phyloP scores from a whole-genome alignment of 129 eudicot species.

The Flaveria brownii region DNA sequence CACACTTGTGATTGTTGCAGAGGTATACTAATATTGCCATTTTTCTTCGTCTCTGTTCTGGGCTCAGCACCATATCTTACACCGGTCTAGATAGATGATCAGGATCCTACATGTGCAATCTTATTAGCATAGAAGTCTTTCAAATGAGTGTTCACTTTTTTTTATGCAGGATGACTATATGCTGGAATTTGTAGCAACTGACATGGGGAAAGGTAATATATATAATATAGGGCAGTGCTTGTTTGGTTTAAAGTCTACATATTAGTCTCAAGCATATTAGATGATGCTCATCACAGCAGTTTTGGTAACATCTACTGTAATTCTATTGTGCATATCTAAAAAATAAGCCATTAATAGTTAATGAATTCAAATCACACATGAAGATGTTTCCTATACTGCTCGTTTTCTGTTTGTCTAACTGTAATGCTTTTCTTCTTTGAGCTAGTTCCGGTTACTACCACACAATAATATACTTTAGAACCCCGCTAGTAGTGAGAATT shows the following conservation, averaged over 20 bases:
- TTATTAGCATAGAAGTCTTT: constrained; percentile 16
- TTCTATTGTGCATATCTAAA: background rate
- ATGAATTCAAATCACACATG: background rate
- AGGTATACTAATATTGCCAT: constrained; percentile 6
- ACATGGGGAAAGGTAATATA: constrained; percentile 77
- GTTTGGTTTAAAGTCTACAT: background rate
- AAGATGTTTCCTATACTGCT: background rate
- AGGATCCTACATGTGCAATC: constrained; percentile 18
- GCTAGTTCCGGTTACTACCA: background rate
- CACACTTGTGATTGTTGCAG: constrained; percentile 17
- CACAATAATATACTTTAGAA: background rate
- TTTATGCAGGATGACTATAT: constrained; percentile 60
- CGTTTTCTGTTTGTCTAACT: constrained; percentile 3
- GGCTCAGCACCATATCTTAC: constrained; percentile 4
- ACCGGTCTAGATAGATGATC: background rate
- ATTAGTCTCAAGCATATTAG: background rate
- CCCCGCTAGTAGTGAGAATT: background rate
- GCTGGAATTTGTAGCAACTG: constrained; percentile 68
- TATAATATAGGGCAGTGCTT: background rate
- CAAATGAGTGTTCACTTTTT: constrained; percentile 16
- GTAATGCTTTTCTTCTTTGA: background rate
- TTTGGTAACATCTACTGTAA: background rate
- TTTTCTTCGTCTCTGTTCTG: constrained; percentile 11
- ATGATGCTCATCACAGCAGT: background rate
- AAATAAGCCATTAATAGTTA: background rate